Percentiles rank a stretch among this genome's conserved stretches.
Conservation (phyloP, 495 filamentous ascomycete species). For the Acidiella bohemica region DNA sequence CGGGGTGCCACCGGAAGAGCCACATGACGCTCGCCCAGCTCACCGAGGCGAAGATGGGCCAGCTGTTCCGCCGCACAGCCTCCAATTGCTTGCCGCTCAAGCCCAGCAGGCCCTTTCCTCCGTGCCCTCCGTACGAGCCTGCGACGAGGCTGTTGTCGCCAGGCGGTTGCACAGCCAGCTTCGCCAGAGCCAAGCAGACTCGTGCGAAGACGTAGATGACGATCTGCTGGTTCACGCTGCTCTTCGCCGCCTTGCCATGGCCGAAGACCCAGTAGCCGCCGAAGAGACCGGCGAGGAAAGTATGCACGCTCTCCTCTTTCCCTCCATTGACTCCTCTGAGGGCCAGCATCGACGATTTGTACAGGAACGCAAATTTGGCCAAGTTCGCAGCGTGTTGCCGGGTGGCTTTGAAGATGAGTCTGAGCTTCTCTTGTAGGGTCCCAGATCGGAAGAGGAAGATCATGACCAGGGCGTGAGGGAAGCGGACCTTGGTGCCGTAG, state of each 20-base stretch:
- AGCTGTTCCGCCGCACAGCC: slow-evolving; percentile 53
- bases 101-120: slow-evolving; percentile 21
- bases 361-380: slow-evolving; percentile 75
- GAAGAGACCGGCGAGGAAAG: slow-evolving; percentile 77
- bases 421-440: slow-evolving; percentile 67
- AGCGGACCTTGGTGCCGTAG: slow-evolving; percentile 95
- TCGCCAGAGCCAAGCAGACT: slow-evolving; percentile 69
- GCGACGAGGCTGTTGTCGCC: slow-evolving; percentile 22
- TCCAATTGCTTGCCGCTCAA: slow-evolving; percentile 22
- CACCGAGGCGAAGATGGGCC: slow-evolving; percentile 77
- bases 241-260: slow-evolving; percentile 47
- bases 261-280: slow-evolving; percentile 93
- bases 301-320: slow-evolving; percentile 48
- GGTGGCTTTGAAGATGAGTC: slow-evolving; percentile 71
- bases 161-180: slow-evolving; percentile 57
- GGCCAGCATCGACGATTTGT: slow-evolving; percentile 65
- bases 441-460: slow-evolving; percentile 87
- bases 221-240: slow-evolving; percentile 89
- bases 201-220: slow-evolving; percentile 95
- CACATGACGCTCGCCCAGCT: slow-evolving; percentile 95
- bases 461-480: slow-evolving; percentile 97
- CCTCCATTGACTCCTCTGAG: slow-evolving; percentile 49
- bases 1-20: slow-evolving; percentile 81
- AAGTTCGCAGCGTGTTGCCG: slow-evolving; percentile 77
- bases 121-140: slow-evolving; percentile 28